Evolutionary conservation across 805 yeast genomes (phyloP).

Genomic region (Ascoidea rubescens): DNA sequence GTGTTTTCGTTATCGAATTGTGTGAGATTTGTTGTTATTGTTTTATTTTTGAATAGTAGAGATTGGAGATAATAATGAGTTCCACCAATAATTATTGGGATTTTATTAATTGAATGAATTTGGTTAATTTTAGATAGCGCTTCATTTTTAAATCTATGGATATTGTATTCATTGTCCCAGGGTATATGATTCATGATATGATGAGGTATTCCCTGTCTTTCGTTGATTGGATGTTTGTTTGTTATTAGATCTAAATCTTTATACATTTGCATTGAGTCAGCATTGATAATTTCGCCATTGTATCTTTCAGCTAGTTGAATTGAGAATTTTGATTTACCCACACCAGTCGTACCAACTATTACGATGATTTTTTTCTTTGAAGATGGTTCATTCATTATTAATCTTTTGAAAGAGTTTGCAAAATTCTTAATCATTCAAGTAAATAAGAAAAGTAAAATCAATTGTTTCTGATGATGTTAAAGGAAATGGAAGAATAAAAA

Average conservation of each 20-base stretch:
- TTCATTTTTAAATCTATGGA: constrained; percentile 66
- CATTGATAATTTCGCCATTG: constrained; percentile 85
- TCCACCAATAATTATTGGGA: constrained; percentile 89
- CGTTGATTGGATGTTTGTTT: constrained; percentile 79
- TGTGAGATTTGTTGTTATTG: constrained; percentile 26
- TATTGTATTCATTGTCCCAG: constrained; percentile 73
- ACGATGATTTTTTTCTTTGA: constrained; percentile 32
- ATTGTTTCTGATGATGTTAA: too few relatives aligned
- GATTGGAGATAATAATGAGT: constrained; percentile 88
- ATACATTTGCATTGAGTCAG: constrained; percentile 96
- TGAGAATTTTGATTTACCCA: constrained; percentile 81
- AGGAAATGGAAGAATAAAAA: not conserved
- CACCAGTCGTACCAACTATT: constrained; percentile 90
- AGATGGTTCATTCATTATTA: not conserved
- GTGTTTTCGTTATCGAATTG: not conserved
- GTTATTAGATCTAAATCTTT: constrained; percentile 60
- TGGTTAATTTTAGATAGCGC: constrained; percentile 47
- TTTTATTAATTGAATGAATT: constrained; percentile 50
- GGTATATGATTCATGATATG: constrained; percentile 76
- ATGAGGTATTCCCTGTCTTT: constrained; percentile 64
- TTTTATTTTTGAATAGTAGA: constrained; percentile 55
- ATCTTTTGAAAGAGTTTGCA: not conserved
- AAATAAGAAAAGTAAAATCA: not conserved
- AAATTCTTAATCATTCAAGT: too few relatives aligned
- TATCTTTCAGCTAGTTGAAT: constrained; percentile 65